Conservation (phyloP, 2,329 filamentous ascomycete genomes). For the Nemania diffusa region DNA sequence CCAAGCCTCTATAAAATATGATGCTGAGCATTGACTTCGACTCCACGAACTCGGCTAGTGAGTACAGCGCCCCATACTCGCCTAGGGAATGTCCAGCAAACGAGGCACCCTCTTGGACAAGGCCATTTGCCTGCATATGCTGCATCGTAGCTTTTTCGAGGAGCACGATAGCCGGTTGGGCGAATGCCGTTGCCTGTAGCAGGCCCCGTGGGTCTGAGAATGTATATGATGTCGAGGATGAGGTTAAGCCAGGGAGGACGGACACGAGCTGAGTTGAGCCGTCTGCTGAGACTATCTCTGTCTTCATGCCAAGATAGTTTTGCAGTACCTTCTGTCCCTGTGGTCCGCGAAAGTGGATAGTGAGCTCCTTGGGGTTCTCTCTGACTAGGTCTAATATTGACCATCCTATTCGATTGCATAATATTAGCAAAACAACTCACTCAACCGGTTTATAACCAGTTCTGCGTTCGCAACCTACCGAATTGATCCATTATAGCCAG, state of each 20-base stretch:
- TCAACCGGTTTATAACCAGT: neutral
- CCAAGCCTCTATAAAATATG: slow-evolving; percentile 30
- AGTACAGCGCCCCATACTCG: slow-evolving; percentile 28
- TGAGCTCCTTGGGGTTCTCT: slow-evolving; percentile 99
- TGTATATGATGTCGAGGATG: slow-evolving; percentile 93
- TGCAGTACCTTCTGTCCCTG: slow-evolving; percentile 95
- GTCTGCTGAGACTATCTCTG: slow-evolving; percentile 94
- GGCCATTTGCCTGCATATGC: slow-evolving; percentile 27
- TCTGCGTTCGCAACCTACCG: neutral
- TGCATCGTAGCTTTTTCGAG: slow-evolving; percentile 99
- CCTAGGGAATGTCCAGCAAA: slow-evolving; percentile 33
- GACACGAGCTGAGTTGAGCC: slow-evolving; percentile 96
- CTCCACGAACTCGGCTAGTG: slow-evolving; percentile 26
- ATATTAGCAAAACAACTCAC: neutral
- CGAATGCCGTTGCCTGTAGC: slow-evolving; percentile 97
- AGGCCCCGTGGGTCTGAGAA: slow-evolving; percentile 95
- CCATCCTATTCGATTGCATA: slow-evolving; percentile 68
- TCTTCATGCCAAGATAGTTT: slow-evolving; percentile 99
- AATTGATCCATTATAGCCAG: neutral
- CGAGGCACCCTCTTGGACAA: slow-evolving; percentile 26
- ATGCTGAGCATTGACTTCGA: slow-evolving; percentile 25
- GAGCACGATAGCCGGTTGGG: slow-evolving; percentile 92
- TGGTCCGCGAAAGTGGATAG: slow-evolving; percentile 95
- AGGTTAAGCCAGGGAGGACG: slow-evolving; percentile 97
- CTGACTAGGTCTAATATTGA: slow-evolving; percentile 98